These are phyloP conservation scores for Ogataea pilisensis DNA, from an alignment of 805 yeast species.

Conservation along the genomic window DNA sequence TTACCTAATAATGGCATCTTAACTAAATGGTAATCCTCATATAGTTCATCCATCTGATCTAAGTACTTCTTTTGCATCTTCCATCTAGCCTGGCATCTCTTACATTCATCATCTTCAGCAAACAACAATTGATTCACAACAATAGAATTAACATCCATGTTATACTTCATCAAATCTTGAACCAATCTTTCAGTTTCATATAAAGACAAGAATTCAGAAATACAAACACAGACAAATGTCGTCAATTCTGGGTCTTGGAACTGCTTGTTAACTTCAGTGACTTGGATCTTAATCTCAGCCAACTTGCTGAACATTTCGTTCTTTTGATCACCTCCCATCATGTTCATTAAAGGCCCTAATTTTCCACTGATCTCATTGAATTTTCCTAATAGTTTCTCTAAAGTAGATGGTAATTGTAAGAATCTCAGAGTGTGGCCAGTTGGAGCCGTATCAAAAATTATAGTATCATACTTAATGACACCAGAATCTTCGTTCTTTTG, in stretches of 20 bases:
- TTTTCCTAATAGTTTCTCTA: constrained; percentile 82
- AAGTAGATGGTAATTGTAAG: constrained; percentile 87
- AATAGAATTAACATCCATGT: constrained; percentile 95
- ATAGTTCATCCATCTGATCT: constrained; percentile 92
- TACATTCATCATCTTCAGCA: constrained; percentile 81
- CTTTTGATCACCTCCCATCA: constrained; percentile 62
- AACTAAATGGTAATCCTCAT: constrained; percentile 95
- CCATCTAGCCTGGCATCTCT: constrained; percentile 88
- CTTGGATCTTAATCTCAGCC: constrained; percentile 74
- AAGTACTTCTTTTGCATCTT: constrained; percentile 94
- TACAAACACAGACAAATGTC: constrained; percentile 94
- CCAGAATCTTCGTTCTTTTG: constrained; percentile 39
- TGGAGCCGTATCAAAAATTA: constrained; percentile 99
- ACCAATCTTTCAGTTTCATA: constrained; percentile 98
- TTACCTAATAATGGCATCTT: constrained; percentile 93
- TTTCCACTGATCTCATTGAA: constrained; percentile 81
- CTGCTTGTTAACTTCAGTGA: constrained; percentile 86
- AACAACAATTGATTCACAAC: constrained; percentile 91
- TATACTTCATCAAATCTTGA: constrained; percentile 90
- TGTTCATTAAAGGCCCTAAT: constrained; percentile 87
- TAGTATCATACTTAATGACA: constrained; percentile 66
- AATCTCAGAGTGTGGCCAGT: constrained; percentile 97
- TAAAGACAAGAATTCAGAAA: constrained; percentile 90
- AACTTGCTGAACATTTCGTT: constrained; percentile 75
- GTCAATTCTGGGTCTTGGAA: constrained; percentile 95